Evolutionary conservation across 1,284 basidiomycete species (phyloP), one percentile per base, ranked within the genome.

Genomic region (Rhodotorula mucilaginosa): DNA sequence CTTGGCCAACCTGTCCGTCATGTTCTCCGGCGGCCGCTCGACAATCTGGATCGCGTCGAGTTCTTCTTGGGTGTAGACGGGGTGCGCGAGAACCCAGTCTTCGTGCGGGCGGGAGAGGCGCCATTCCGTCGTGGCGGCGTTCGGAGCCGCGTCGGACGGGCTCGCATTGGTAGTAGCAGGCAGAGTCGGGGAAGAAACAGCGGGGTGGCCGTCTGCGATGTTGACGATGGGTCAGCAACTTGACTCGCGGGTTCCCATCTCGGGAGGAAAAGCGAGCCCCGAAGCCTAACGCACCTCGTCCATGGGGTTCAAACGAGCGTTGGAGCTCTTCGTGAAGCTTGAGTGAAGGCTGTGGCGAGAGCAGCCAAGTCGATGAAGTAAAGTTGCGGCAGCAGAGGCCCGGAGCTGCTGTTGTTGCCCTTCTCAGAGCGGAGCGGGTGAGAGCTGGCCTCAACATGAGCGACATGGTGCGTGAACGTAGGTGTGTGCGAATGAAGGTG

Each of bases 1-100:
- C 69, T 83, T 84, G 0, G 92, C 92, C 57, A 91, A 61, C 79
- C 87, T 90, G 81, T 97, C 94, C 16, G 86, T 82, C 2, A 90
- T 61, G 0, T 87, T 90, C 74, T 86, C 86, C 18, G 88, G 85
- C 47, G 89, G 84, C 60, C 85, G 85, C 73, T 89, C 87, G 19
- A 95, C 84, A 44, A 96, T 87, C 86, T 93, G 83, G 58, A 93
- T 90, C 16, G 88, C 84, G 72, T 87, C 89, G 73, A 97, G 83
- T 80, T 97, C 94, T 59, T 89, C 88, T 23, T 83, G 80, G 8
- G 88, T 84, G 79, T 93, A 73, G 56, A 74, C 91, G 0, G 90
- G 90, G 78, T 92, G 90, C 79, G 91, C 90, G 1, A 92, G 82
- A 15, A 92, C 89, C 89, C 90, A 92, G 34, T 76, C 74, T 26